Conservation (phyloP, 179 eudicot genomes). For the Amaranthus tricolor region DNA sequence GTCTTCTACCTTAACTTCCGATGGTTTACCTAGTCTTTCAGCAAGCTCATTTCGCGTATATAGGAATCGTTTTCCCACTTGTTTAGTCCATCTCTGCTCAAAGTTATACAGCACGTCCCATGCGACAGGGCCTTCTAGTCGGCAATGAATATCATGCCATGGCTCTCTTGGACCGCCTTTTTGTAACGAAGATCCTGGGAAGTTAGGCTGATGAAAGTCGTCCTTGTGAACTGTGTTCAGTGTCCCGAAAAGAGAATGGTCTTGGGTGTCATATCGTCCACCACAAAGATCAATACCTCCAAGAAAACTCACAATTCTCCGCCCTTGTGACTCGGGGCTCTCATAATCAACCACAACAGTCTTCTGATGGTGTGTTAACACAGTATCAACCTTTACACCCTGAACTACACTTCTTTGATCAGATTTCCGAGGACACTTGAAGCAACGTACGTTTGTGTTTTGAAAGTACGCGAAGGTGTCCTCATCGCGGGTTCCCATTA, state of each 20-base stretch:
- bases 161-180: conserved; percentile 89
- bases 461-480: conserved; percentile 48
- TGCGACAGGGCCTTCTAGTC: conserved; percentile 65
- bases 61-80: conserved; percentile 37
- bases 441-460: conserved; percentile 45
- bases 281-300: conserved; percentile 82
- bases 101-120: conserved; percentile 76
- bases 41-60: conserved; percentile 35
- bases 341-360: conserved; percentile 54
- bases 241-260: conserved; percentile 59
- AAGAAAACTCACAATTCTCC: conserved; percentile 50
- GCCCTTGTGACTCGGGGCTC: conserved; percentile 18
- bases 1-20: conserved; percentile 28
- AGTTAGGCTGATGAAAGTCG: conserved; percentile 78
- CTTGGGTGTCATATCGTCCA: conserved; percentile 63
- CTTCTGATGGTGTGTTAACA: conserved; percentile 80
- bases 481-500: conserved; percentile 76
- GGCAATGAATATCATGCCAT: conserved; percentile 78
- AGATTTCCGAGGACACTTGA: conserved; percentile 51
- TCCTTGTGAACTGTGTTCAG: conserved; percentile 41
- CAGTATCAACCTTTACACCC: conserved; percentile 38
- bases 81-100: conserved; percentile 72
- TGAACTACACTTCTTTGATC: conserved; percentile 47
- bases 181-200: conserved; percentile 42
- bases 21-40: conserved; percentile 30